phyloP scores from a whole-genome alignment of 139 green algal genomes.

The Haematococcus sp. region DNA sequence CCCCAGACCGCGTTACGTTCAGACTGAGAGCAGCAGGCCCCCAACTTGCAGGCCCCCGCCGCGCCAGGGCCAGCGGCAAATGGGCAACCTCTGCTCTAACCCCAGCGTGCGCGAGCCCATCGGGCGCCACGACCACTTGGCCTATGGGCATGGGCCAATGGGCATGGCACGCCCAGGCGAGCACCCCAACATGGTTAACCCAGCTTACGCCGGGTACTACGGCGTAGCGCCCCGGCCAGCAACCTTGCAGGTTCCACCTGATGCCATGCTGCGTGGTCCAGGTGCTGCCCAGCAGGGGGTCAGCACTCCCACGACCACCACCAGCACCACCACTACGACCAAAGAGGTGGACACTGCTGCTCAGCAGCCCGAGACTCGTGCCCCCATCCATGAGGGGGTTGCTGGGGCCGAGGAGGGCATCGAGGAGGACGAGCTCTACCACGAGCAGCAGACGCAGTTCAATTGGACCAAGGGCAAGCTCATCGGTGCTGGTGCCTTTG shows the following conservation, averaged over 20 bases:
- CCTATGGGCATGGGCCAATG: too few relatives aligned
- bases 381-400: neutral
- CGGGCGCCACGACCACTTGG: too few relatives aligned
- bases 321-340: neutral
- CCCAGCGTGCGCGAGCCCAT: neutral
- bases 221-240: too few relatives aligned
- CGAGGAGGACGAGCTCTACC: neutral
- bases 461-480: slow-evolving; percentile 85
- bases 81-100: slow-evolving; percentile 10
- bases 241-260: too few relatives aligned
- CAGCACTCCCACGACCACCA: slow-evolving; percentile 4
- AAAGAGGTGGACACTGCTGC: neutral
- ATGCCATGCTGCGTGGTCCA: too few relatives aligned
- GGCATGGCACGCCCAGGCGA: neutral
- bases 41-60: too few relatives aligned
- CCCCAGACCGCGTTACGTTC: too few relatives aligned
- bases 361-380: neutral
- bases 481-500: slow-evolving; percentile 91
- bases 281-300: neutral
- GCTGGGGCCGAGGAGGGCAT: neutral
- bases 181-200: neutral
- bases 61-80: neutral
- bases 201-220: neutral
- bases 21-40: too few relatives aligned
- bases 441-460: slow-evolving; percentile 15